These are phyloP conservation scores for Aureoboletus auriporus DNA, from an alignment of 768 basidiomycete species.

Conservation along the genomic window DNA sequence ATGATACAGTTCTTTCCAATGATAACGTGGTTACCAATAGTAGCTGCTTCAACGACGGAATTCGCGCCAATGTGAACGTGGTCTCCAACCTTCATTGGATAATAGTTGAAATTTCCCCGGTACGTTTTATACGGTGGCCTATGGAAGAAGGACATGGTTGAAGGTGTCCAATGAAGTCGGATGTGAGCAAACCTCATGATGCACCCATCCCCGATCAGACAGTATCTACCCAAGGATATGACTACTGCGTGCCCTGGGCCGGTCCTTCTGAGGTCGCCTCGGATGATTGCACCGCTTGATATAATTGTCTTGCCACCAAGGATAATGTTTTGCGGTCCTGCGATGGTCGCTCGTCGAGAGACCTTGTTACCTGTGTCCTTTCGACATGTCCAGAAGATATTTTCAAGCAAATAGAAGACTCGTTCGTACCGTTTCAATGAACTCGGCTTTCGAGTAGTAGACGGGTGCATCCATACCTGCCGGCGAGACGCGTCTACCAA, in stretches of 20 bases:
- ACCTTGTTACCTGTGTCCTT: slow-evolving; percentile 98
- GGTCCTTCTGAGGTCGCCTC: slow-evolving; percentile 88
- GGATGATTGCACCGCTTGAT: slow-evolving; percentile 82
- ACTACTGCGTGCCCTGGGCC: slow-evolving; percentile 92
- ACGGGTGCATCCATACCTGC: slow-evolving; percentile 63
- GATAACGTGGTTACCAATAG: slow-evolving; percentile 89
- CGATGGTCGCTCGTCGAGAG: slow-evolving; percentile 84
- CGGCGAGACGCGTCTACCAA: slow-evolving; percentile 13
- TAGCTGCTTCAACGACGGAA: slow-evolving; percentile 88
- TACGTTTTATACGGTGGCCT: slow-evolving; percentile 90
- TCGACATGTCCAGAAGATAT: slow-evolving; percentile 4
- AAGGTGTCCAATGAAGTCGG: background rate
- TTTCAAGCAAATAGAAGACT: background rate
- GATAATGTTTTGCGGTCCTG: slow-evolving; percentile 94
- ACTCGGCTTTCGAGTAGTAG: slow-evolving; percentile 78
- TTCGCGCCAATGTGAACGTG: slow-evolving; percentile 92
- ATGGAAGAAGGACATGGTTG: background rate
- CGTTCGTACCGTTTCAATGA: slow-evolving; percentile 78
- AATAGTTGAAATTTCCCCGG: slow-evolving; percentile 91
- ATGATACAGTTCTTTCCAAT: slow-evolving; percentile 96
- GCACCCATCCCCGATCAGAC: slow-evolving; percentile 83
- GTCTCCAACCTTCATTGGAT: slow-evolving; percentile 96
- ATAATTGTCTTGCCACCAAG: slow-evolving; percentile 97
- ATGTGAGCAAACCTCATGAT: slow-evolving; percentile 70
- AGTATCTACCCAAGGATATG: slow-evolving; percentile 90